These are phyloP conservation scores for Lachnellula arida DNA, from an alignment of 2,329 filamentous ascomycete species.

Conservation along the genomic window DNA sequence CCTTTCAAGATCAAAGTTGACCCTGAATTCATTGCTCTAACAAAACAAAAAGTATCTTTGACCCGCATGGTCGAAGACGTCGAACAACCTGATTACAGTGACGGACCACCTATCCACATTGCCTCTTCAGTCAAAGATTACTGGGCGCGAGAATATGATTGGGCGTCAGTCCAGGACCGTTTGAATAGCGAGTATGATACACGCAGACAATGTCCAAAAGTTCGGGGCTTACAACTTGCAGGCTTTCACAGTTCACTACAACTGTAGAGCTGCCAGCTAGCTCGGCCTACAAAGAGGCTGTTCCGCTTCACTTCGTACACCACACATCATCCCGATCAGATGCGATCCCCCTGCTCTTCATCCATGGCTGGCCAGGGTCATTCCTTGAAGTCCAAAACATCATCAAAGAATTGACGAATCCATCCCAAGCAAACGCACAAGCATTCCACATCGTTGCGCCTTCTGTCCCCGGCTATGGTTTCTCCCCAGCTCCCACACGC, in stretches of 20 bases:
- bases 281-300: background rate
- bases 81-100: conserved; percentile 3
- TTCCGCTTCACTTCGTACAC: conserved; percentile 31
- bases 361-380: conserved; percentile 41
- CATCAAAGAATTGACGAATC: conserved; percentile 29
- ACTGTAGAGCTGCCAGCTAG: background rate
- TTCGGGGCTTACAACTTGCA: background rate
- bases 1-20: conserved; percentile 8
- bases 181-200: conserved; percentile 22
- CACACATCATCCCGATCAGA: conserved; percentile 23
- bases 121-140: conserved; percentile 15
- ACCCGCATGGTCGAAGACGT: conserved; percentile 5
- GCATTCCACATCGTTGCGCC: conserved; percentile 45
- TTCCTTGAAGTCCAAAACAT: conserved; percentile 36
- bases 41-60: conserved; percentile 2
- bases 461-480: conserved; percentile 41
- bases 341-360: conserved; percentile 38
- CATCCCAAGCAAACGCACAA: conserved; percentile 20
- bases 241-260: background rate
- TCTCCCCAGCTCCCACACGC: conserved; percentile 31
- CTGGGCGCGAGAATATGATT: conserved; percentile 29
- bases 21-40: conserved; percentile 4
- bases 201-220: background rate
- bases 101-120: conserved; percentile 6
- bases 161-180: conserved; percentile 21